Conservation (phyloP, 495 filamentous ascomycete species). For the Daldinia childiae region DNA sequence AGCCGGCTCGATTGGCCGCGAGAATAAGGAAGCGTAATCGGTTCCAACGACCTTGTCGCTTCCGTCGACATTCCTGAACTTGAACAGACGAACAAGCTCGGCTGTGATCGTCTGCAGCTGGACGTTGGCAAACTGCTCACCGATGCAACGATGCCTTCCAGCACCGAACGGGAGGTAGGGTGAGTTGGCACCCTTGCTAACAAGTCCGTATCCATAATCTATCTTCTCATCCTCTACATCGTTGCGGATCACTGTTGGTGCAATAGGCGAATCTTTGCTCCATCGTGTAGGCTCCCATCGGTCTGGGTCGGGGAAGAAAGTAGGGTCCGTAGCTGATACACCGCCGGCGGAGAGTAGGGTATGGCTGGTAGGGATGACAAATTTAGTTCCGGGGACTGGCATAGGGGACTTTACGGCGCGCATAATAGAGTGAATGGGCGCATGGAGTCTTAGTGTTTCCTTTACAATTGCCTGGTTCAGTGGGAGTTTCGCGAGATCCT, state of each 20-base stretch:
- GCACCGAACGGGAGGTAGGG: slow-evolving; percentile 97
- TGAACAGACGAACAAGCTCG: slow-evolving; percentile 79
- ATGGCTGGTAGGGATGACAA: slow-evolving; percentile 78
- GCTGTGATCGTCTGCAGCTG: slow-evolving; percentile 87
- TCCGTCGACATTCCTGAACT: slow-evolving; percentile 75
- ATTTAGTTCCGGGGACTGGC: slow-evolving; percentile 79
- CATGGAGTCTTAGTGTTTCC: slow-evolving; percentile 82
- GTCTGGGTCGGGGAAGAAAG: slow-evolving; percentile 83
- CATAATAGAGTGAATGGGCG: slow-evolving; percentile 86
- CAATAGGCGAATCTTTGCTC: slow-evolving; percentile 63
- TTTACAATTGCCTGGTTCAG: slow-evolving; percentile 76
- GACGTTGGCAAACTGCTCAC: slow-evolving; percentile 95
- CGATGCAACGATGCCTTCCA: slow-evolving; percentile 93
- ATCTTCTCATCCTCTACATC: slow-evolving; percentile 75
- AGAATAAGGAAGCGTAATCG: slow-evolving; percentile 80
- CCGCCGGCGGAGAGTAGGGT: slow-evolving; percentile 84
- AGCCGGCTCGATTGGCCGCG: slow-evolving; percentile 70
- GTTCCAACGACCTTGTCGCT: slow-evolving; percentile 76
- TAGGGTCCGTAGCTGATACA: slow-evolving; percentile 71
- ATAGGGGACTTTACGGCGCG: slow-evolving; percentile 84
- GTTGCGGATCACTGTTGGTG: slow-evolving; percentile 56
- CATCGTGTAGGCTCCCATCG: slow-evolving; percentile 91
- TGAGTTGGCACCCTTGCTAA: slow-evolving; percentile 84
- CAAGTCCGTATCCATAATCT: slow-evolving; percentile 94
- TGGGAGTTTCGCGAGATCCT: slow-evolving; percentile 73